Percentiles rank a stretch among this genome's conserved stretches.
Evolutionary conservation across 805 yeast genomes (phyloP).

Genomic region (Teunomyces atbi): DNA sequence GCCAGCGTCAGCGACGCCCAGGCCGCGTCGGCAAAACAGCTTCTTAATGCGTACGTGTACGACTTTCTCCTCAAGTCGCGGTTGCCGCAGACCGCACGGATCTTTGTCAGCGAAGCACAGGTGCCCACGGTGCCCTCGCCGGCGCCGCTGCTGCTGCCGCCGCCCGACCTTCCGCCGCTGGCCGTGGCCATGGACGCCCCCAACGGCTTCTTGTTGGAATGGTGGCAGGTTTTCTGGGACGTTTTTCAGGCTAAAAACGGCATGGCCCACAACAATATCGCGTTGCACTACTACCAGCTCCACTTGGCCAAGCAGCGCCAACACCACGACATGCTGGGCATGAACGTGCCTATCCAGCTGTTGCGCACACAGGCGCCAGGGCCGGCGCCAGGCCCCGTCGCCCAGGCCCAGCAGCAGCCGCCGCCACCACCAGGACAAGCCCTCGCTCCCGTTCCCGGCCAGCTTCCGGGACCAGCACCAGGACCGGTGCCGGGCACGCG

Average conservation of each 20-base stretch:
- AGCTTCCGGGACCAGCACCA: no score
- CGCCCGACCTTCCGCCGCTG: constrained; percentile 1
- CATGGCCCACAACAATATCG: constrained; percentile 48
- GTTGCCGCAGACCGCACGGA: constrained; percentile 66
- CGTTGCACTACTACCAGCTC: constrained; percentile 69
- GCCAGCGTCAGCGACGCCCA: constrained; percentile 30
- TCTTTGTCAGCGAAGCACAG: constrained; percentile 76
- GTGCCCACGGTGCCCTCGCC: constrained; percentile 37
- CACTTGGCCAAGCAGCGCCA: constrained; percentile 59
- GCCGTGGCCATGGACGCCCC: constrained; percentile 72
- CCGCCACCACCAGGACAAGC: not conserved
- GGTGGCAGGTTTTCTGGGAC: constrained; percentile 98
- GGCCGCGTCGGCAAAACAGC: constrained; percentile 53
- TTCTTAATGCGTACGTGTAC: constrained; percentile 79
- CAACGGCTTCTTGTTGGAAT: constrained; percentile 81
- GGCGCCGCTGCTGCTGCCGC: constrained; percentile 27
- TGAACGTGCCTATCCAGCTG: constrained; percentile 25
- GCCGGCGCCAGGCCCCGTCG: no score
- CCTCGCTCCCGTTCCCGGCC: constrained; percentile 8
- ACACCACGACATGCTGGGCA: constrained; percentile 49
- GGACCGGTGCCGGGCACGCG: not conserved
- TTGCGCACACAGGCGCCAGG: not conserved
- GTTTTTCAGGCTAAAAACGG: constrained; percentile 74
- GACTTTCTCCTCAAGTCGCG: constrained; percentile 79
- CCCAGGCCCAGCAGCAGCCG: no score